Evolutionary conservation across 768 basidiomycete genomes (phyloP).

Genomic region (Clathrus columnatus): DNA sequence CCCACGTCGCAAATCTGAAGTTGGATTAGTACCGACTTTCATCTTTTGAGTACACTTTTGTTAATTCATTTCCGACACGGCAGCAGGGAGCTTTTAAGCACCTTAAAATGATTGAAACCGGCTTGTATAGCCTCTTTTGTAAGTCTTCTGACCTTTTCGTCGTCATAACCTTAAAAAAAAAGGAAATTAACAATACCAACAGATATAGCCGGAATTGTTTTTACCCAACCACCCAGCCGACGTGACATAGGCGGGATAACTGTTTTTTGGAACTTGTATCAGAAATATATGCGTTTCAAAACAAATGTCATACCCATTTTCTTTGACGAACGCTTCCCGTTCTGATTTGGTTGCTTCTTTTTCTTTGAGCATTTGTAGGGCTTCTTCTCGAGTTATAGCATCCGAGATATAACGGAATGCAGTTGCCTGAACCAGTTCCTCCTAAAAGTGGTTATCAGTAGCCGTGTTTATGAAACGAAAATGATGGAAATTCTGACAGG

Average conservation of each 20-base stretch:
- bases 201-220: slow-evolving; percentile 8
- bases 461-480: neutral
- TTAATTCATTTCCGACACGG: neutral
- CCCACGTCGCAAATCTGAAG: slow-evolving; percentile 80
- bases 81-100: slow-evolving; percentile 6
- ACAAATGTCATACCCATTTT: slow-evolving; percentile 8
- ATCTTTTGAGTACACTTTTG: slow-evolving; percentile 32
- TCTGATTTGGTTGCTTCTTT: slow-evolving; percentile 30
- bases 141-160: slow-evolving; percentile 82
- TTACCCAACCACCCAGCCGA: slow-evolving; percentile 85
- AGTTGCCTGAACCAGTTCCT: slow-evolving; percentile 67
- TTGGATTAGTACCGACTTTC: slow-evolving; percentile 85
- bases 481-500: slow-evolving; percentile 36
- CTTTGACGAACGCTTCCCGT: slow-evolving; percentile 27
- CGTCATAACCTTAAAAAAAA: slow-evolving; percentile 62
- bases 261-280: slow-evolving; percentile 18
- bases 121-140: slow-evolving; percentile 77
- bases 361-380: slow-evolving; percentile 28
- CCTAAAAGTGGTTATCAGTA: slow-evolving; percentile 32
- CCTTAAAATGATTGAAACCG: slow-evolving; percentile 97
- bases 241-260: slow-evolving; percentile 92
- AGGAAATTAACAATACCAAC: neutral
- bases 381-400: slow-evolving; percentile 34
- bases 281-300: neutral
- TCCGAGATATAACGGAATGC: slow-evolving; percentile 51